Evolutionary conservation across 768 basidiomycete genomes (phyloP), one percentile per base, ranked within the genome.

Genomic region (Boletellus sp.): DNA sequence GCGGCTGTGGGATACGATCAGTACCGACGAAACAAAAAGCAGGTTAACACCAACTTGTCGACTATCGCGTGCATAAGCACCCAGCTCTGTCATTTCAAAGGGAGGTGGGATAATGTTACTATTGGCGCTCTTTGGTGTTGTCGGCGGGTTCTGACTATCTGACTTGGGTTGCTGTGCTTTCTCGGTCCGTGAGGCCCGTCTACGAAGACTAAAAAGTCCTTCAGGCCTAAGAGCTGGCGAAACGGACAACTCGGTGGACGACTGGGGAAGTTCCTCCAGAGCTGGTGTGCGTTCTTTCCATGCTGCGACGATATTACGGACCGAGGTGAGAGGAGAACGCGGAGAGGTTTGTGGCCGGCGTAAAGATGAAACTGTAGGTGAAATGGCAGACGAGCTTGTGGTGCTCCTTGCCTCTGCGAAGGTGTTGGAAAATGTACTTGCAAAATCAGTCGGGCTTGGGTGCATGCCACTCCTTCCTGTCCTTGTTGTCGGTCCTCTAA

Each of bases 241-340:
- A 38, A 65, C 59, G 1, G 70, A 70, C 1, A 76, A 74, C 1
- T 68, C 73, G 2, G 70, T 68, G 3, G 72, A 57, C 1, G 73
- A 70, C 33, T 72, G 69, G 0, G 59, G 35, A 6, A 41, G 10
- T 15, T 68, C 59, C 3, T 68, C 68, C 12, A 71, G 52, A 19
- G 74, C 72, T 0, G 76, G 84, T 0, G 85, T 84, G 17, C 85
- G 78, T 52, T 88, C 85, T 63, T 89, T 90, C 87, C 89, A 92
- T 8, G 84, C 74, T 0, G 82, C 79, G 7, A 92, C 84, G 34
- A 90, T 81, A 55, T 90, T 90, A 28, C 86, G 78, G 20, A 92
- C 84, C 4, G 84, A 87, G 1, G 82, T 75, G 23, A 88, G 71
- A 1, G 88, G 86, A 4, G 84, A 86, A 9, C 85, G 78, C 4